These are phyloP conservation scores for Striga asiatica DNA, from an alignment of 257 asterid genomes.

Conservation along the genomic window DNA sequence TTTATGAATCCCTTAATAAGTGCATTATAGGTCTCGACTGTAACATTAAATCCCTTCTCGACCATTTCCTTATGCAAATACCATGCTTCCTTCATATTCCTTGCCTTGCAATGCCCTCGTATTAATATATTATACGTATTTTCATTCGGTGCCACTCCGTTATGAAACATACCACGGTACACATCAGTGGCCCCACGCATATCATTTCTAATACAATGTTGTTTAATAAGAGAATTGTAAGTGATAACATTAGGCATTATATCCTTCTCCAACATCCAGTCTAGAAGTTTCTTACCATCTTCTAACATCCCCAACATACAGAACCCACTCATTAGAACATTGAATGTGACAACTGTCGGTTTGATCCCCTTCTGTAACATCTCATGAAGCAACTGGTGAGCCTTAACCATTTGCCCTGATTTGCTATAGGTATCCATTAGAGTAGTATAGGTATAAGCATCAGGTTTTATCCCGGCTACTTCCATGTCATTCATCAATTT, in stretches of 20 bases:
- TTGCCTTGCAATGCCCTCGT: conserved; percentile 87
- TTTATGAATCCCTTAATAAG: conserved; percentile 71
- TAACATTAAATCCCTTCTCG: conserved; percentile 46
- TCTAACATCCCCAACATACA: conserved; percentile 69
- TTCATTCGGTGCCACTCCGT: conserved; percentile 55
- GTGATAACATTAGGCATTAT: conserved; percentile 77
- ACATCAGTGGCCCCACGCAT: conserved; percentile 48
- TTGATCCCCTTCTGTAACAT: conserved; percentile 62
- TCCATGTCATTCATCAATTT: conserved; percentile 71
- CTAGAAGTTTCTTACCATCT: conserved; percentile 65
- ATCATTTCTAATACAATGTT: conserved; percentile 60
- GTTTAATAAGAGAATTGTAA: conserved; percentile 71
- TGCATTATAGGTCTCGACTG: conserved; percentile 55
- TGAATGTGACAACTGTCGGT: conserved; percentile 86
- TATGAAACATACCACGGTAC: conserved; percentile 42
- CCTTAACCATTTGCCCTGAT: conserved; percentile 57
- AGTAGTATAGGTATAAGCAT: conserved; percentile 68
- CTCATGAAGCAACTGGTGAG: conserved; percentile 66
- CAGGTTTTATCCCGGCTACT: conserved; percentile 55
- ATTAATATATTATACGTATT: conserved; percentile 62
- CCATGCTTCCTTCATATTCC: conserved; percentile 99
- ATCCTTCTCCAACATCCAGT: conserved; percentile 83
- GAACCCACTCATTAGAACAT: conserved; percentile 81
- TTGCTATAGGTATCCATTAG: conserved; percentile 89
- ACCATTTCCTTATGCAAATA: conserved; percentile 62